Percentiles rank a stretch among this genome's conserved stretches.
Evolutionary conservation across 2,329 filamentous ascomycete species (phyloP).

Genomic region (Pyrenophora seminiperda): DNA sequence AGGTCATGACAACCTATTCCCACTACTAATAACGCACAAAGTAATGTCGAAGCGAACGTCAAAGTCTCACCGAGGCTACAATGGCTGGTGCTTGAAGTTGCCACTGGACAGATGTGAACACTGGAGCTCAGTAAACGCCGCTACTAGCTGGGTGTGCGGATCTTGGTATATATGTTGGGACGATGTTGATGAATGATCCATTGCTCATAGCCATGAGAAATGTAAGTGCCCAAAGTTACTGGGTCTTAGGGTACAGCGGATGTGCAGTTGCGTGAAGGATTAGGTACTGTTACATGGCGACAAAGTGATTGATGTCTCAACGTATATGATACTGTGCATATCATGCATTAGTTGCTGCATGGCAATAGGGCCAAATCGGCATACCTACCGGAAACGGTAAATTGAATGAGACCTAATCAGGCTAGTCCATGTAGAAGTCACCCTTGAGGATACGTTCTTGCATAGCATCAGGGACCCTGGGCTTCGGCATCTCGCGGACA

Average conservation of each 20-base stretch:
- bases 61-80: background rate
- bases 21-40: background rate
- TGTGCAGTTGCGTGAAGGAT: conserved; percentile 7
- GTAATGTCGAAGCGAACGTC: background rate
- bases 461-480: conserved; percentile 76
- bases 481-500: conserved; percentile 63
- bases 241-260: conserved; percentile 9
- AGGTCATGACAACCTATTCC: background rate
- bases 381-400: conserved; percentile 31
- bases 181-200: conserved; percentile 17
- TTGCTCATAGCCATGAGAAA: conserved; percentile 9
- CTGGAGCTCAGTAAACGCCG: conserved; percentile 1
- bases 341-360: conserved; percentile 8
- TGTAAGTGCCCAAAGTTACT: conserved; percentile 3
- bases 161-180: conserved; percentile 24
- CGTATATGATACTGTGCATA: conserved; percentile 11
- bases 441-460: conserved; percentile 97
- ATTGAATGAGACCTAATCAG: conserved; percentile 9
- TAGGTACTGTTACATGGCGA: conserved; percentile 25
- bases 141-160: conserved; percentile 1
- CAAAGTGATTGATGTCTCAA: conserved; percentile 15
- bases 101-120: background rate
- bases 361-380: background rate
- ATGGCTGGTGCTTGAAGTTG: conserved; percentile 1
- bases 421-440: conserved; percentile 95